These are phyloP conservation scores for Sclerotinia borealis DNA, from an alignment of 2,329 filamentous ascomycete genomes.

Conservation along the genomic window DNA sequence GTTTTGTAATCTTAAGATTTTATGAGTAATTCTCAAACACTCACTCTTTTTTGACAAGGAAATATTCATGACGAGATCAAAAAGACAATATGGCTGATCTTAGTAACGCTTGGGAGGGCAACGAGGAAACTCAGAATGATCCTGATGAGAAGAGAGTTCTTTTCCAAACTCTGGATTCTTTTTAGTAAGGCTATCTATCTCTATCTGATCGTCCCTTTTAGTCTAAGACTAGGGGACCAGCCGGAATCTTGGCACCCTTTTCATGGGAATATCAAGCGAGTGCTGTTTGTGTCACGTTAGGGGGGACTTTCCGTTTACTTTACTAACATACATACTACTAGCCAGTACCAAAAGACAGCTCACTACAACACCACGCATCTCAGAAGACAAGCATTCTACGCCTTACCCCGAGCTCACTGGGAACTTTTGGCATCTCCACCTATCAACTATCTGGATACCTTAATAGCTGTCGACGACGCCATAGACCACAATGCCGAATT, in stretches of 20 bases:
- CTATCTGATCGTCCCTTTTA: neutral
- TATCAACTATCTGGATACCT: slow-evolving; percentile 73
- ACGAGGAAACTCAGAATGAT: slow-evolving; percentile 48
- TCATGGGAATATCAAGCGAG: slow-evolving; percentile 2
- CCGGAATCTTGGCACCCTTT: neutral
- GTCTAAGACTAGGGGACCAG: neutral
- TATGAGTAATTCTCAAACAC: neutral
- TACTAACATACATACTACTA: slow-evolving; percentile 40
- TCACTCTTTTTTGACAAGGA: neutral
- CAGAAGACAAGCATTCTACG: slow-evolving; percentile 87
- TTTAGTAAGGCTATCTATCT: slow-evolving; percentile 56
- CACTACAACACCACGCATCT: slow-evolving; percentile 90
- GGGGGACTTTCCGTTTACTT: neutral
- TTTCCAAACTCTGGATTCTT: slow-evolving; percentile 80
- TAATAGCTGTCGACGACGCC: slow-evolving; percentile 75
- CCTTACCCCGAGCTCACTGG: slow-evolving; percentile 78
- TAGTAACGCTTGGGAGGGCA: slow-evolving; percentile 36
- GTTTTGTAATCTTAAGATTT: neutral
- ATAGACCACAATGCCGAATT: slow-evolving; percentile 85
- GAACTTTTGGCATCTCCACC: slow-evolving; percentile 73
- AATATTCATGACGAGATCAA: neutral
- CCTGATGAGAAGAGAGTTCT: slow-evolving; percentile 76
- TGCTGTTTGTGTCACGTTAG: neutral
- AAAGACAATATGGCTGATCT: neutral
- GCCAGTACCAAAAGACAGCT: slow-evolving; percentile 76